phyloP scores from a whole-genome alignment of 495 filamentous ascomycete genomes.

The Aspergillus kassunensis region DNA sequence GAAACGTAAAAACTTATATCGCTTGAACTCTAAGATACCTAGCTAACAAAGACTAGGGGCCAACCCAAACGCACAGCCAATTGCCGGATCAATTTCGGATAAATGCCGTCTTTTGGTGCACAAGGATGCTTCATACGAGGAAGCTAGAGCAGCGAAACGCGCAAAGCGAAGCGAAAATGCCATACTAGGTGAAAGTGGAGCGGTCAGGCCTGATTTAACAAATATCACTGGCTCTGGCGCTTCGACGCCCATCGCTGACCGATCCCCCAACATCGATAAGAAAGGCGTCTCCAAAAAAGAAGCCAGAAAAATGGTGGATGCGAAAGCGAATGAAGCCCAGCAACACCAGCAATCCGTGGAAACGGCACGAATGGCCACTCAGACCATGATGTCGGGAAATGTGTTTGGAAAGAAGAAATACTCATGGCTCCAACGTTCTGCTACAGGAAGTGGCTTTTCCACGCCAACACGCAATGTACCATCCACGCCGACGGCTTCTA shows the following conservation, averaged over 20 bases:
- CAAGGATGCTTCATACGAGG: conserved; percentile 42
- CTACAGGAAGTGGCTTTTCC: conserved; percentile 37
- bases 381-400: conserved; percentile 40
- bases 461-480: conserved; percentile 36
- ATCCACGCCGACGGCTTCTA: conserved; percentile 29
- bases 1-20: conserved; percentile 51
- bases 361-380: conserved; percentile 44
- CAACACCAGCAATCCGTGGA: conserved; percentile 50
- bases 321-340: conserved; percentile 46
- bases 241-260: conserved; percentile 40
- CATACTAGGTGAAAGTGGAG: conserved; percentile 37
- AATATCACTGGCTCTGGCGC: conserved; percentile 41
- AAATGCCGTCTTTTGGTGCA: conserved; percentile 33
- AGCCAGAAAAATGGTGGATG: conserved; percentile 46
- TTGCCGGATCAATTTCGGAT: conserved; percentile 27
- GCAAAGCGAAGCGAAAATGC: conserved; percentile 42
- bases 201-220: conserved; percentile 30
- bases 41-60: conserved; percentile 31
- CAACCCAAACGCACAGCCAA: conserved; percentile 19
- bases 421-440: conserved; percentile 39
- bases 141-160: conserved; percentile 49
- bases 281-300: conserved; percentile 56
- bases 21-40: background rate
- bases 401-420: conserved; percentile 46
- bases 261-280: conserved; percentile 46